Evolutionary conservation across 768 basidiomycete genomes (phyloP).

Genomic region (Coprinellus micaceus): DNA sequence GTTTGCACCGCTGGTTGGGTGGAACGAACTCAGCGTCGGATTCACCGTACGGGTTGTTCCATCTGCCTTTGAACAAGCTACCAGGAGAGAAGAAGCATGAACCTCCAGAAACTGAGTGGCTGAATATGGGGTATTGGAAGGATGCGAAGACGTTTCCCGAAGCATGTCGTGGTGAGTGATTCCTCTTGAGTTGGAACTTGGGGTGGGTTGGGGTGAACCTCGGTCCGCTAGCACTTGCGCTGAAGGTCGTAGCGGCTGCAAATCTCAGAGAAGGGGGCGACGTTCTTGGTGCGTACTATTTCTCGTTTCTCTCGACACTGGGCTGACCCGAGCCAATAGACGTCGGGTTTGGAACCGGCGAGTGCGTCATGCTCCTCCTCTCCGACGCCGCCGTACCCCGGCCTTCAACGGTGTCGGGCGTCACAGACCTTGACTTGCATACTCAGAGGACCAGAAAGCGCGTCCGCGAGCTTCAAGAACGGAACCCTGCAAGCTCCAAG

Average conservation of each 20-base stretch:
- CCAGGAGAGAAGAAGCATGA: slow-evolving; percentile 28
- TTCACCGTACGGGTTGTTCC: slow-evolving; percentile 62
- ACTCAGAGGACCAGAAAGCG: slow-evolving; percentile 43
- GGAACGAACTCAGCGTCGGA: no score
- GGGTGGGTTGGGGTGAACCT: neutral
- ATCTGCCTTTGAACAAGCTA: slow-evolving; percentile 47
- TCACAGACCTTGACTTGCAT: slow-evolving; percentile 53
- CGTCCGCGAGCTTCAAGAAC: slow-evolving; percentile 26
- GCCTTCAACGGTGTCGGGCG: slow-evolving; percentile 48
- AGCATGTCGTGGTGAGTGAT: slow-evolving; percentile 52
- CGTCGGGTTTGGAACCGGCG: slow-evolving; percentile 67
- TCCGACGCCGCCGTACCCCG: slow-evolving; percentile 41
- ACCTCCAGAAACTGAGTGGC: slow-evolving; percentile 57
- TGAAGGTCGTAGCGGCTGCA: slow-evolving; percentile 45
- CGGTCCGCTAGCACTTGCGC: slow-evolving; percentile 38
- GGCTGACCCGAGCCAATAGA: slow-evolving; percentile 34
- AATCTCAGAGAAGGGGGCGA: slow-evolving; percentile 36
- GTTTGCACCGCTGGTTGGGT: no score
- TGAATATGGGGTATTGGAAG: slow-evolving; percentile 74
- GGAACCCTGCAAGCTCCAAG: slow-evolving; percentile 8
- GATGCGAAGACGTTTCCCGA: slow-evolving; percentile 48
- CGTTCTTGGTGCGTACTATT: slow-evolving; percentile 49
- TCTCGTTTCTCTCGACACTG: neutral
- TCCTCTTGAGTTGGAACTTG: neutral
- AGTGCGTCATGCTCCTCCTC: slow-evolving; percentile 57